Evolutionary conservation across 1,139 yeast genomes (phyloP), one percentile per base, ranked within the genome.

Genomic region (Saccharomyces hybrid): DNA sequence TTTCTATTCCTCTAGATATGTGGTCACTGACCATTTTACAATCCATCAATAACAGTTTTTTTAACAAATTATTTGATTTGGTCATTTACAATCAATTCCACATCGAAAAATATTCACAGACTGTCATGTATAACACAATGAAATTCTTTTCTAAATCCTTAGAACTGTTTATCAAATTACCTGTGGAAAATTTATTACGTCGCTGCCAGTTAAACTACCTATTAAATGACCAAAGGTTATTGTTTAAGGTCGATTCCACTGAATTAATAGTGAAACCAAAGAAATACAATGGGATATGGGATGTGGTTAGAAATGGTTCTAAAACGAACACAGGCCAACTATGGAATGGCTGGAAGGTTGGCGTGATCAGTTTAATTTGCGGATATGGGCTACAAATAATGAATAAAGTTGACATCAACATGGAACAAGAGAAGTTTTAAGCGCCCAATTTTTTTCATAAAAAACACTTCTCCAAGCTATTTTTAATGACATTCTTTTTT

Each of bases 281-380:
- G 23, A 76, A 76, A 6, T 82, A 83, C 63, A 69, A 70, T 23
- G 85, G 87, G 3, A 68, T 82, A 28, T 68, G 78, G 56, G 73
- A 78, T 11, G 76, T 85, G 0, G 57, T 81, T 25, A 68, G 70
- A 48, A 69, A 73, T 8, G 73, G 75, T 49, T 68, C 75, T 29
- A 78, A 78, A 1, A 51, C 54, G 14, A 50, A 56, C 11, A 48
- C 72, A n/a, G 75, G 73, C 50, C 79, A 77, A 0, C 74, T 90
- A 53, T 90, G 88, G 76, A 81, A 91, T 62, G 98, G 98, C 48
- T 93, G 98, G 97, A 80, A 90, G 68, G 84, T 89, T 44, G 95
- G 96, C 20, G 76, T 87, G 13, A 70, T 88, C 61, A 89, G 93
- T 58, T 80, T 88, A 9, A 70, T 88, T 53, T 93, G 96, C 23